phyloP scores from a whole-genome alignment of 305 asterid species.

The Fraxinus nigra region DNA sequence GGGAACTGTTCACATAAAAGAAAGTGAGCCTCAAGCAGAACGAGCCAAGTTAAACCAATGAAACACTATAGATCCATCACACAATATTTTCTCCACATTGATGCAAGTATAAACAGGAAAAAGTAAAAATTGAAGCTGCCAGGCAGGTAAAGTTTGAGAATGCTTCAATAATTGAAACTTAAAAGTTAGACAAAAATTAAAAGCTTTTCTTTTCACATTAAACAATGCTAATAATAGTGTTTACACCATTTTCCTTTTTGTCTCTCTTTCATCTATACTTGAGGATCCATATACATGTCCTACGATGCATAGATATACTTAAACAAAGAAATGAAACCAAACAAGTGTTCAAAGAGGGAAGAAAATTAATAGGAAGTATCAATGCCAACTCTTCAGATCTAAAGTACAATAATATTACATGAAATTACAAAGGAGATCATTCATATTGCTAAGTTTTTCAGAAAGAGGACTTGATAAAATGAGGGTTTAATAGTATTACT shows the following conservation, averaged over 20 bases:
- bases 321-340: not conserved
- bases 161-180: slow-evolving; percentile 11
- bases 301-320: not conserved
- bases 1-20: slow-evolving; percentile 65
- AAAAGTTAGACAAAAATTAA: not conserved
- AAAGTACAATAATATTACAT: not conserved
- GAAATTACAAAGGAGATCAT: not conserved
- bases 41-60: not conserved
- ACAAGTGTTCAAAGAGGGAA: not conserved
- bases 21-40: slow-evolving; percentile 15
- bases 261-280: not conserved
- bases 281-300: not conserved
- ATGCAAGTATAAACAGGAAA: not conserved
- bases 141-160: not conserved
- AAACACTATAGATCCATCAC: not conserved
- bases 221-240: not conserved
- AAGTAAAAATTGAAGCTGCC: not conserved
- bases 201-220: not conserved
- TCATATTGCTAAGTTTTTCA: not conserved
- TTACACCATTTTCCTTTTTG: not conserved
- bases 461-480: not conserved
- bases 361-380: not conserved
- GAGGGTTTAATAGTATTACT: not conserved
- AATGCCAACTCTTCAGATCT: not conserved
- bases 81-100: not conserved